Evolutionary conservation across 2,329 filamentous ascomycete species (phyloP).

Genomic region (Pyricularia grisea): DNA sequence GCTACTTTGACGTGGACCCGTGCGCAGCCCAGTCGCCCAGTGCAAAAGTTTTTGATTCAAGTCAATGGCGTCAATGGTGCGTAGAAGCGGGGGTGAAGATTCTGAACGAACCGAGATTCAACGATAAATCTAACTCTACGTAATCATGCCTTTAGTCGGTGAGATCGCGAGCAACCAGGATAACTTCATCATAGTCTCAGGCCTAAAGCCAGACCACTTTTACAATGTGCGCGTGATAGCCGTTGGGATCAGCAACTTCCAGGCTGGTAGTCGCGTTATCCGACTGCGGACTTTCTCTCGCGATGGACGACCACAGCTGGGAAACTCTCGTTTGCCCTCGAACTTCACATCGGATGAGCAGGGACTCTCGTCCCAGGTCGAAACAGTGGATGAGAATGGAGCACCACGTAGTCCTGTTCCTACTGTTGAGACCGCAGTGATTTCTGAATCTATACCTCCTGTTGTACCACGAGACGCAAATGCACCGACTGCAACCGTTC

Average conservation of each 20-base stretch:
- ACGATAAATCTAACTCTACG: not conserved
- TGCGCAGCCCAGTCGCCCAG: conserved; percentile 53
- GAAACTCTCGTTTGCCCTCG: conserved; percentile 44
- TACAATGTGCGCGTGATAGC: conserved; percentile 93
- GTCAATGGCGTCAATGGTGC: conserved; percentile 86
- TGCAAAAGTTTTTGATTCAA: conserved; percentile 83
- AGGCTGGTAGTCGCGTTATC: conserved; percentile 77
- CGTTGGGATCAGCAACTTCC: conserved; percentile 85
- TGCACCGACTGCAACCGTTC: conserved; percentile 11
- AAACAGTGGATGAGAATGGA: conserved; percentile 40
- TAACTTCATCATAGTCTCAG: conserved; percentile 83
- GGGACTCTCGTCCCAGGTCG: conserved; percentile 26
- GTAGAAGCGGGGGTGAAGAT: conserved; percentile 15
- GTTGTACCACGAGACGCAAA: not conserved
- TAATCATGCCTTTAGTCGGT: conserved; percentile 49
- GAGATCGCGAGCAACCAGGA: conserved; percentile 70
- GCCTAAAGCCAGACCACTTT: conserved; percentile 75
- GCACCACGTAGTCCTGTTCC: conserved; percentile 40
- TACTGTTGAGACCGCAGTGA: conserved; percentile 48
- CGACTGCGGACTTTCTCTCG: conserved; percentile 68
- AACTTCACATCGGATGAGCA: conserved; percentile 44
- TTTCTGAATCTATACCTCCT: conserved; percentile 5
- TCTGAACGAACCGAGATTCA: not conserved
- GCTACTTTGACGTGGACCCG: conserved; percentile 88
- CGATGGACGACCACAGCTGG: conserved; percentile 53